Percentiles rank a stretch among this genome's conserved stretches.
Evolutionary conservation across 1,284 basidiomycete species (phyloP).

Genomic region (Moniliophthora roreri): DNA sequence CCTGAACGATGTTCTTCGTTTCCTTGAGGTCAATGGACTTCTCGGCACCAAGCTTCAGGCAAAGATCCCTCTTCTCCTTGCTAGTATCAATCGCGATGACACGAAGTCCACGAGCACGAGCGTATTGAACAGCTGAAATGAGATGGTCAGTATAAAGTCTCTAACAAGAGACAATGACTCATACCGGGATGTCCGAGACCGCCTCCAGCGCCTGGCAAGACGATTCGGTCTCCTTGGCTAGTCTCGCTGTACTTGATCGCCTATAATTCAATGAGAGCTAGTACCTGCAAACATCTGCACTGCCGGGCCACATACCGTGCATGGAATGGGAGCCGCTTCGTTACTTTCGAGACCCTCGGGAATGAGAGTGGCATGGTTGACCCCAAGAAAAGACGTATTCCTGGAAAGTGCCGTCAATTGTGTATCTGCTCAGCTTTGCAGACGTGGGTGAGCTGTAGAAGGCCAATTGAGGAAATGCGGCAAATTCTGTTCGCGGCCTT

Average conservation of each 20-base stretch:
- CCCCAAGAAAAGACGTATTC: constrained; percentile 76
- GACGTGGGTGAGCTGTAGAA: neutral
- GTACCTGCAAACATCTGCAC: too few species aligned
- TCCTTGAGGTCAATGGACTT: constrained; percentile 81
- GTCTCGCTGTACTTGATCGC: constrained; percentile 77
- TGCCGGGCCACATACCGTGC: constrained; percentile 63
- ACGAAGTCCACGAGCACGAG: constrained; percentile 70
- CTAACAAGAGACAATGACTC: constrained; percentile 4
- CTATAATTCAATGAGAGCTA: too few species aligned
- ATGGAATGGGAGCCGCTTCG: constrained; percentile 81
- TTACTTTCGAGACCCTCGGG: constrained; percentile 65
- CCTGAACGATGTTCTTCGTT: constrained; percentile 58
- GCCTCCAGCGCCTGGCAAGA: constrained; percentile 78
- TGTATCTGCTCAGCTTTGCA: constrained; percentile 70
- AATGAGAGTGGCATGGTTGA: constrained; percentile 74
- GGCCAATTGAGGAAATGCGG: constrained; percentile 13
- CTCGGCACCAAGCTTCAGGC: constrained; percentile 71
- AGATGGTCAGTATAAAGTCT: constrained; percentile 15
- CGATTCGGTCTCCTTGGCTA: constrained; percentile 80
- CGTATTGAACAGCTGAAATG: constrained; percentile 72
- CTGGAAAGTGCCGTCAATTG: constrained; percentile 82
- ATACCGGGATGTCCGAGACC: constrained; percentile 69
- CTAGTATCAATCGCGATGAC: constrained; percentile 84
- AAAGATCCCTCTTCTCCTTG: constrained; percentile 72
- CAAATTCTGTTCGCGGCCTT: constrained; percentile 71